Conservation (phyloP, 2,329 filamentous ascomycete genomes). For the Pseudogymnoascus sp. region DNA sequence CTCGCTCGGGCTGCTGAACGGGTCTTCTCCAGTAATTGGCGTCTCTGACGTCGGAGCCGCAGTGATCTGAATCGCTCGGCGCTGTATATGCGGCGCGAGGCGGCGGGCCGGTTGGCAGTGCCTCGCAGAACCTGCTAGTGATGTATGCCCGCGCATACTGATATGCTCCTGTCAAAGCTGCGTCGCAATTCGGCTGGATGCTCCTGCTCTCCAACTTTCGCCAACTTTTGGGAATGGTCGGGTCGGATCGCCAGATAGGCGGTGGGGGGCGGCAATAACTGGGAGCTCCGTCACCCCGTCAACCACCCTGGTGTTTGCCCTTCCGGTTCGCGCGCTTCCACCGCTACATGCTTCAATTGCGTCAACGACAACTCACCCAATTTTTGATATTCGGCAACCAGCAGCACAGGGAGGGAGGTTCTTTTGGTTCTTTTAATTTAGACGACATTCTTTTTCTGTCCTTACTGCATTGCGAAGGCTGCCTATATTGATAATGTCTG, state of each 20-base stretch:
- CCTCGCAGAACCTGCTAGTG: constrained; percentile 31
- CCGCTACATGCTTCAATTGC: constrained; percentile 5
- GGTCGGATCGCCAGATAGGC: not conserved
- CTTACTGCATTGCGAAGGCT: constrained; percentile 6
- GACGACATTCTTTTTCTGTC: not conserved
- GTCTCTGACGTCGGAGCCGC: constrained; percentile 52
- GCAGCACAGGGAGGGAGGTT: constrained; percentile 9
- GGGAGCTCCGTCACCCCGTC: constrained; percentile 2
- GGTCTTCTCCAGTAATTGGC: constrained; percentile 44
- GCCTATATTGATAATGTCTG: constrained; percentile 42
- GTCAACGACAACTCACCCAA: constrained; percentile 6
- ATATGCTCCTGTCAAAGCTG: not conserved
- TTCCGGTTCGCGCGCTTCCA: not conserved
- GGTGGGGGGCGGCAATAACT: not conserved
- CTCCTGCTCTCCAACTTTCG: not conserved
- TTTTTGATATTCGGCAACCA: not conserved
- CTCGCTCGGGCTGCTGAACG: constrained; percentile 44
- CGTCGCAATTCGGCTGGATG: constrained; percentile 4
- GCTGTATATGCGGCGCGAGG: constrained; percentile 29
- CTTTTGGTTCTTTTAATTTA: constrained; percentile 4
- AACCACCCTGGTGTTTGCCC: not conserved
- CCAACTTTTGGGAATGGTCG: constrained; percentile 7
- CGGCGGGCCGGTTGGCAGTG: constrained; percentile 28
- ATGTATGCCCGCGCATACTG: constrained; percentile 39
- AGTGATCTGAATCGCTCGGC: constrained; percentile 56